Conservation (phyloP, 192 early-diverging fungal species). For the Bifiguratus adelaidae region DNA sequence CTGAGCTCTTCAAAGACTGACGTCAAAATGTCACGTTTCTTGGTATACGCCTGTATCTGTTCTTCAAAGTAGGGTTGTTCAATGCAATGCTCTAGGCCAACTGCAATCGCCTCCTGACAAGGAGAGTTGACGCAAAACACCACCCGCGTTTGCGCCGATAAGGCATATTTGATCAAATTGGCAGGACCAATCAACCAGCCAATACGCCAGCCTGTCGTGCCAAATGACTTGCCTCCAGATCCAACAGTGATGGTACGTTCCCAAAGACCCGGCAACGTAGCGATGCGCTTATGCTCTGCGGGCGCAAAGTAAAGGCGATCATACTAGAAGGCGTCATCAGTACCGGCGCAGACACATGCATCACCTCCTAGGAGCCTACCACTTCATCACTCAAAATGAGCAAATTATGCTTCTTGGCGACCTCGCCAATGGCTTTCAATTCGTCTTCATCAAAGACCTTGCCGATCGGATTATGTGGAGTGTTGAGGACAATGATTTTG, state of each 20-base stretch:
- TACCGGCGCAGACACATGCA: slow-evolving; percentile 2
- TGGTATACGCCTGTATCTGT: slow-evolving; percentile 56
- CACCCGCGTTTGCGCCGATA: slow-evolving; percentile 83
- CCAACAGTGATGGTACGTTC: slow-evolving; percentile 91
- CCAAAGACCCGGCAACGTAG: slow-evolving; percentile 80
- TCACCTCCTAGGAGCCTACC: slow-evolving; percentile 3
- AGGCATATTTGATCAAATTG: slow-evolving; percentile 56
- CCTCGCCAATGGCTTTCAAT: slow-evolving; percentile 56
- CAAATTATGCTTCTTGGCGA: slow-evolving; percentile 76
- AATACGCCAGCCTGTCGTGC: slow-evolving; percentile 93
- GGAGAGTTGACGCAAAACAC: slow-evolving; percentile 87
- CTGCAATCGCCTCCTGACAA: slow-evolving; percentile 76
- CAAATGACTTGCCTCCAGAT: slow-evolving; percentile 89
- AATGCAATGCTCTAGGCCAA: slow-evolving; percentile 54
- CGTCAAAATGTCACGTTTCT: slow-evolving; percentile 64
- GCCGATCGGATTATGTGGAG: slow-evolving; percentile 90
- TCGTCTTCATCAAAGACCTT: slow-evolving; percentile 76
- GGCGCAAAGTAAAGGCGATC: slow-evolving; percentile 84
- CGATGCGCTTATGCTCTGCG: slow-evolving; percentile 54
- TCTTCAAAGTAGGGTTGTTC: slow-evolving; percentile 52
- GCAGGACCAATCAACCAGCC: slow-evolving; percentile 84
- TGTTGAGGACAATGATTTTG: slow-evolving; percentile 88
- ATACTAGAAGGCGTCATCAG: slow-evolving; percentile 29
- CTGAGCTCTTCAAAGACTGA: slow-evolving; percentile 51
- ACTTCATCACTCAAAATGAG: slow-evolving; percentile 91